phyloP scores from a whole-genome alignment of 2,329 filamentous ascomycete genomes.

The Aspergillus costaricaensis region DNA sequence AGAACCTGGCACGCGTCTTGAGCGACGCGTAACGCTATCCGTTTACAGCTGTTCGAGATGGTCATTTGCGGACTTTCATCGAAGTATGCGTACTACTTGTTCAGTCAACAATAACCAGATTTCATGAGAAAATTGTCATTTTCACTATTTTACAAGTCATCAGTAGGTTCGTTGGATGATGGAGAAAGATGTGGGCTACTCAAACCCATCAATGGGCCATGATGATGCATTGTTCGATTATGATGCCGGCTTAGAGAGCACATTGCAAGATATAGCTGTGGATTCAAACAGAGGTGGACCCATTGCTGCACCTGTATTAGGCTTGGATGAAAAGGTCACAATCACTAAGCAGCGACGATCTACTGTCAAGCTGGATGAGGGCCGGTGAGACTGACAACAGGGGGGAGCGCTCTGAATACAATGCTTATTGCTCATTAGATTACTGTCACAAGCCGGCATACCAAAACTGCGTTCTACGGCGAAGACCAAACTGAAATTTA shows the following conservation, averaged over 20 bases:
- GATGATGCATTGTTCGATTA: conserved; percentile 76
- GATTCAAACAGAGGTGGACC: conserved; percentile 18
- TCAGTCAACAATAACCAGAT: neutral
- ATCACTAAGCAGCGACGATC: conserved; percentile 76
- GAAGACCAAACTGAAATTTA: conserved; percentile 71
- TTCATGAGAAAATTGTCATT: neutral
- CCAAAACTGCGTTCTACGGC: conserved; percentile 75
- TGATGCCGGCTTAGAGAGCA: conserved; percentile 60
- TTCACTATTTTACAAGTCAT: neutral
- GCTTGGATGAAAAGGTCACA: conserved; percentile 84
- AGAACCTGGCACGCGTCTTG: neutral
- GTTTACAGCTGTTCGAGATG: neutral
- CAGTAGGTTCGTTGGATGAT: conserved; percentile 1
- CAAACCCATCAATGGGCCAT: conserved; percentile 44
- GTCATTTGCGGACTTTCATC: neutral
- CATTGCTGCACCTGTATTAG: conserved; percentile 60
- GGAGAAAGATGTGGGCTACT: conserved; percentile 15
- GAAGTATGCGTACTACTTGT: neutral
- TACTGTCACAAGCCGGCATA: conserved; percentile 82
- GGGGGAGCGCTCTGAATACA: neutral
- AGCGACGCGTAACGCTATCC: neutral
- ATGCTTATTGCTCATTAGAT: conserved; percentile 48
- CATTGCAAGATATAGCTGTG: conserved; percentile 46
- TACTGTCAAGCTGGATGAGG: conserved; percentile 83
- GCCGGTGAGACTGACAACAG: conserved; percentile 53